Evolutionary conservation across 768 basidiomycete species (phyloP), one percentile per base, ranked within the genome.

Genomic region (Serendipita vermifera): DNA sequence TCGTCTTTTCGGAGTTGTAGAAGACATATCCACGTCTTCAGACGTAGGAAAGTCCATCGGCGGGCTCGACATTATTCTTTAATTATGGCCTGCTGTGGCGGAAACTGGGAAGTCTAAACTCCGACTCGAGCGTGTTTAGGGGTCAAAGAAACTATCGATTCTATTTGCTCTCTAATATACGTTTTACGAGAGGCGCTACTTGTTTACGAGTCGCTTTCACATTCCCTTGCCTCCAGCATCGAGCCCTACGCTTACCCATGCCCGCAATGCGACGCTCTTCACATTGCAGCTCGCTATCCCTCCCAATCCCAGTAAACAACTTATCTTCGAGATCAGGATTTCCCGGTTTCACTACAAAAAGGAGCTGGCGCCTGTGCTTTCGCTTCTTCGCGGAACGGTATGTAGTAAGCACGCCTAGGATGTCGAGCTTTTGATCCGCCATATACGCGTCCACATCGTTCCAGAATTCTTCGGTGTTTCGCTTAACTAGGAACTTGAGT

Each of bases 381-480:
- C 61, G 59, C 58, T 72, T 74, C 58, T 71, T 72, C 29, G 65
- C 64, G 40, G 70, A 71, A 17, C 70, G 72, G 72, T 80, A 94
- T 0, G 81, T 77, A 3, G 90, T 93, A 38, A 97, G 74, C 32
- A 93, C 76, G 1, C 91, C 93, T 1, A 87, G 78, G 22, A 88
- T 70, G 5, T 77, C 73, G 3, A 97, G 69, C 0, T 70, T 70
- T 11, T 80, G 76, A 58, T 85, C 78, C 6, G 69, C 67, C 77
- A 89, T 83, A 80, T 83, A 96, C 26, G 39, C 64, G 27, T 74
- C 70, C 1, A 73, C 64, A 3, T 69, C 70, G 1, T 59, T 22
- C 56, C 72, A 67, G 54, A 79, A 72, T 26, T 66, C 67, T 17
- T 67, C 54, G 0, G 67, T 67, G 5, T 72, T 70, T 36, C 4